Conservation (phyloP, 2,329 filamentous ascomycete species). For the Ascochyta koolunga region DNA sequence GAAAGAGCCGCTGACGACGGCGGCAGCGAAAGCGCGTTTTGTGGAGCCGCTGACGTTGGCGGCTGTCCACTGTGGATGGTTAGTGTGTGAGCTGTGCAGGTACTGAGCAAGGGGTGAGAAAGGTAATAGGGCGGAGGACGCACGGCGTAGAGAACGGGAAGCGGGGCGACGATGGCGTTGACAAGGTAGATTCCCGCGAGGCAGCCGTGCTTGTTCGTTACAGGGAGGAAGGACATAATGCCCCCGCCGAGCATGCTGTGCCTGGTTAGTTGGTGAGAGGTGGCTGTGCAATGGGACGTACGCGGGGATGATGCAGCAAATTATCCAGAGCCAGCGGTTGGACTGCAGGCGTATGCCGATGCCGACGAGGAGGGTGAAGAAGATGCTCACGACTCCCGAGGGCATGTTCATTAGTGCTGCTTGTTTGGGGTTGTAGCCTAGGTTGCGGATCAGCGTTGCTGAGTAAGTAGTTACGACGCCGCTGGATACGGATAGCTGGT, state of each 20-base stretch:
- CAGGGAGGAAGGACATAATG: constrained; percentile 30
- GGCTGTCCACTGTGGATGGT: too few species aligned
- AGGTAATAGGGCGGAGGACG: not conserved
- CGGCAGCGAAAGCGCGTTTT: constrained; percentile 46
- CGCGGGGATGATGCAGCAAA: constrained; percentile 16
- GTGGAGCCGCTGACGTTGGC: constrained; percentile 34
- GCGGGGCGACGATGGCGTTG: constrained; percentile 44
- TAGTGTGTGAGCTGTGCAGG: too few species aligned
- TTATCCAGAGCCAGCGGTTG: constrained; percentile 32
- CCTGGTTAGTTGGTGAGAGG: not conserved
- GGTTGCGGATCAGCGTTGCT: constrained; percentile 26
- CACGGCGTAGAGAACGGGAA: constrained; percentile 21
- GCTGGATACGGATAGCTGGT: constrained; percentile 18
- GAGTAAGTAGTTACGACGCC: constrained; percentile 30
- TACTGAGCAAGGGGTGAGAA: too few species aligned
- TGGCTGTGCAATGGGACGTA: too few species aligned
- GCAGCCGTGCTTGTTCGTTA: constrained; percentile 20
- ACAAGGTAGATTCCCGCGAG: constrained; percentile 53
- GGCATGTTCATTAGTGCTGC: constrained; percentile 31
- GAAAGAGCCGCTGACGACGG: constrained; percentile 49
- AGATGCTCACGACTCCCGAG: constrained; percentile 23
- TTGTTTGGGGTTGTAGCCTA: constrained; percentile 24
- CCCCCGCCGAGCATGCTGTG: constrained; percentile 24
- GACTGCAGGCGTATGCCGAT: constrained; percentile 21
- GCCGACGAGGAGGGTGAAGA: constrained; percentile 20